Conservation (phyloP, 352 stramenopile genomes). For the Globisporangium recalcitrans region DNA sequence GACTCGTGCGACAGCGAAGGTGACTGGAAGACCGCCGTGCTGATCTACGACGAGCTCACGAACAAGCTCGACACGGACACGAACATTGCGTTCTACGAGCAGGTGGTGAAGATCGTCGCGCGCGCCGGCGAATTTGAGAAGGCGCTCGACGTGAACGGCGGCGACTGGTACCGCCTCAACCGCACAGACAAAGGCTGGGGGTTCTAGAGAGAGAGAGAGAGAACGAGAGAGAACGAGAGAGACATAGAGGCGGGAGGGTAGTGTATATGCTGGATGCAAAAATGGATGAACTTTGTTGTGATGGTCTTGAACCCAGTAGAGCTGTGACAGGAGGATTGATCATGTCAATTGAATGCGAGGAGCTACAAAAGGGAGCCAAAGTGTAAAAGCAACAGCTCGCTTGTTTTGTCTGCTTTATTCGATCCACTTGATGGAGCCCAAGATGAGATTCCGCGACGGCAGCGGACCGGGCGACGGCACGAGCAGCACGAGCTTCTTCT, state of each 20-base stretch:
- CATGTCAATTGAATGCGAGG: not conserved
- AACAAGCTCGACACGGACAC: conserved; percentile 42
- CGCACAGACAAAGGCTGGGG: conserved; percentile 66
- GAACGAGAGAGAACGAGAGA: too few relatives aligned
- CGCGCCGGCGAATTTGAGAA: conserved; percentile 78
- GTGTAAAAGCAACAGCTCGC: not conserved
- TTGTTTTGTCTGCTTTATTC: conserved; percentile 28
- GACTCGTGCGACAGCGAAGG: conserved; percentile 52
- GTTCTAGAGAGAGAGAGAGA: conserved; percentile 8
- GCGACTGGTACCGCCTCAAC: conserved; percentile 83
- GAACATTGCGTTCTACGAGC: conserved; percentile 76
- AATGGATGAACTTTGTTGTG: not conserved
- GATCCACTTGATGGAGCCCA: conserved; percentile 86
- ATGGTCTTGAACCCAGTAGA: not conserved
- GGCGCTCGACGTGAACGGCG: conserved; percentile 79
- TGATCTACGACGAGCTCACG: conserved; percentile 71
- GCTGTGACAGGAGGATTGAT: not conserved
- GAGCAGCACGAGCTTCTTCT: conserved; percentile 78
- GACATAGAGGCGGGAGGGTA: conserved; percentile 1
- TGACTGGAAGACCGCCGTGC: conserved; percentile 73
- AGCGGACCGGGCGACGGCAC: conserved; percentile 77
- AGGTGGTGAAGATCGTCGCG: conserved; percentile 78
- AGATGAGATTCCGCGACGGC: conserved; percentile 69
- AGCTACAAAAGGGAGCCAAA: not conserved
- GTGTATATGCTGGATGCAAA: conserved; percentile 6